Conservation (phyloP, 2,329 filamentous ascomycete genomes). For the Paecilomyces fulvus region DNA sequence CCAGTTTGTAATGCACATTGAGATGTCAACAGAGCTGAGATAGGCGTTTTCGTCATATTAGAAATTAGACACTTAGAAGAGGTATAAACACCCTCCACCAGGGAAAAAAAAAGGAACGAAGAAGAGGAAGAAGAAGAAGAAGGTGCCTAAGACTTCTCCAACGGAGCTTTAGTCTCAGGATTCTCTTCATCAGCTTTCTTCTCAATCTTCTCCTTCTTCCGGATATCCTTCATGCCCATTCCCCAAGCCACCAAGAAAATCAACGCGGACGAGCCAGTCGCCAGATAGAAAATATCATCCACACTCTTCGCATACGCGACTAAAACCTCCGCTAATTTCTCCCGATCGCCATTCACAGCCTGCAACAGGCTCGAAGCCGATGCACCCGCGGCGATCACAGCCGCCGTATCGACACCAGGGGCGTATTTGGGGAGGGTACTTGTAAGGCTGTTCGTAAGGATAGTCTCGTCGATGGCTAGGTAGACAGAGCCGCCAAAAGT, state of each 20-base stretch:
- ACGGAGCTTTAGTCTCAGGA: too few relatives aligned
- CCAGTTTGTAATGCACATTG: too few relatives aligned
- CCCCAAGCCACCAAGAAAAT: constrained; percentile 1
- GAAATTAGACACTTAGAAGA: too few relatives aligned
- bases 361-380: constrained; percentile 28
- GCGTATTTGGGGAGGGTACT: constrained; percentile 22
- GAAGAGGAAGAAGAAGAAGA: too few relatives aligned
- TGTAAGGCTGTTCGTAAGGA: constrained; percentile 38
- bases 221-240: constrained; percentile 8
- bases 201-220: constrained; percentile 6
- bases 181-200: too few relatives aligned
- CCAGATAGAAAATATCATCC: constrained; percentile 4
- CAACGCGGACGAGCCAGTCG: neutral
- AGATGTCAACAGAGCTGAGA: too few relatives aligned
- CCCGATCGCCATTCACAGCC: constrained; percentile 1
- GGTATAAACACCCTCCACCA: too few relatives aligned
- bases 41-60: too few relatives aligned
- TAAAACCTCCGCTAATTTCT: neutral
- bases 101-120: too few relatives aligned
- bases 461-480: constrained; percentile 43
- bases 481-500: constrained; percentile 42
- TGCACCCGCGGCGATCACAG: constrained; percentile 35
- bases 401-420: constrained; percentile 24
- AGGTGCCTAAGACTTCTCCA: too few relatives aligned
- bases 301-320: constrained; percentile 5